A percentile compares a stretch with the other conserved stretches of the same genome.
Evolutionary conservation across 768 basidiomycete species (phyloP).

Genomic region (Rhodotorula sphaerocarpa): DNA sequence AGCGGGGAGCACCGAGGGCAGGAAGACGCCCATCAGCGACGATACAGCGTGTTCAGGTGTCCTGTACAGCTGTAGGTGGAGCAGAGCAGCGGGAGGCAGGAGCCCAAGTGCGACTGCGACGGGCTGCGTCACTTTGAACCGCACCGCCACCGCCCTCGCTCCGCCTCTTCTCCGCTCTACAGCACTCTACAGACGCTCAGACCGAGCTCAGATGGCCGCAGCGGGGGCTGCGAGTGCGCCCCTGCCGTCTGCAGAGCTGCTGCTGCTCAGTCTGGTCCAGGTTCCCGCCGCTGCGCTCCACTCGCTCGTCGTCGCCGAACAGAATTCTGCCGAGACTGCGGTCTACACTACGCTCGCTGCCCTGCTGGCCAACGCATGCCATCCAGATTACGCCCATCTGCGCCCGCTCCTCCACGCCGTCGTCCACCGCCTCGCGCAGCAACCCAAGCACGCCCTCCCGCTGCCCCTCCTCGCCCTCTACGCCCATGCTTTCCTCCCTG

Average conservation of each 20-base stretch:
- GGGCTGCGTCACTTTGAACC: too few species aligned
- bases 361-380: neutral
- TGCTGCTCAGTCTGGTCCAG: neutral
- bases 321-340: neutral
- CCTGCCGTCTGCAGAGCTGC: too few species aligned
- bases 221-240: too few species aligned
- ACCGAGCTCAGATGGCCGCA: neutral
- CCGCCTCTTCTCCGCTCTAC: too few species aligned
- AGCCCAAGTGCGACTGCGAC: too few species aligned
- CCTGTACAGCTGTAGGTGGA: too few species aligned
- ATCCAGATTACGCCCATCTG: neutral
- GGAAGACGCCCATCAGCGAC: constrained; percentile 13
- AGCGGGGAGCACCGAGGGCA: too few species aligned
- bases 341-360: neutral
- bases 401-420: constrained; percentile 11
- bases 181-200: too few species aligned
- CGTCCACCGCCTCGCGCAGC: constrained; percentile 4
- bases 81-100: too few species aligned
- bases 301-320: constrained; percentile 2
- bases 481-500: constrained; percentile 1
- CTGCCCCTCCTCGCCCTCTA: constrained; percentile 17
- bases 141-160: too few species aligned
- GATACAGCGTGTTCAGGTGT: too few species aligned
- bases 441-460: neutral
- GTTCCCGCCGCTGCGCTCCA: neutral